Evolutionary conservation across 2,329 filamentous ascomycete species (phyloP), one percentile per base, ranked within the genome.

Genomic region (Nothophaeocryptopus gaeumannii): DNA sequence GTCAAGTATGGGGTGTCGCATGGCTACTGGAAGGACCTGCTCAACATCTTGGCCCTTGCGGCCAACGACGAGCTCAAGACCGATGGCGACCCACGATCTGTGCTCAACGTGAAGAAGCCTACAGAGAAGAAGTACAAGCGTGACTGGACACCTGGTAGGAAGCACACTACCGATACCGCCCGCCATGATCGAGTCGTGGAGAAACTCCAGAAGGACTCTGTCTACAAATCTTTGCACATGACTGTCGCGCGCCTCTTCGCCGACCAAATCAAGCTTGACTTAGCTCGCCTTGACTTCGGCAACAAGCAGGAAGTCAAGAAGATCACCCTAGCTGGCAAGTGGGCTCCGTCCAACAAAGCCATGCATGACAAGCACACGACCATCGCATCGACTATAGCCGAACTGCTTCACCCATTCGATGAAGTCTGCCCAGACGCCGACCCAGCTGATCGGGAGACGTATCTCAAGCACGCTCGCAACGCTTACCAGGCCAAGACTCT

Each of bases 11-110:
- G 69, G 0, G 72, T 79, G 2, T 69, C 81, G 4, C 81, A 83
- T 44, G 79, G 81, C 0, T 83, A 83, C 64, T 84, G 79, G 79
- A 83, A 83, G 55, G 80, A 83, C 58, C 66, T 83, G 2, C 66
- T 82, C 2, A 83, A 83, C 56, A 70, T 83, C 2, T 69, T 83
- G 0, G 76, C 72, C 1, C 69, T 84, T 2, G 73, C 74, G 0
- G 76, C 71, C 16, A 75, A 79, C 43, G 67, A 70, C 15, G 68
- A 76, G 59, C 70, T 83, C 10, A 64, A 70, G 11, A 68, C 69
- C 5, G 59, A 72, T 10, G 67, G 68, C 2, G 57, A 77, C 26
- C 74, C 73, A 8, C 44, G 44, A 8, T 50, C 29, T 8, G 50
- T 65, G 14, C 53, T 64, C 13, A 63, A 63, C 2, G 46, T 56